Percentiles rank a stretch among this genome's conserved stretches.
Evolutionary conservation across 1,284 basidiomycete species (phyloP).

Genomic region (Pseudomicrostroma phylloplanum): DNA sequence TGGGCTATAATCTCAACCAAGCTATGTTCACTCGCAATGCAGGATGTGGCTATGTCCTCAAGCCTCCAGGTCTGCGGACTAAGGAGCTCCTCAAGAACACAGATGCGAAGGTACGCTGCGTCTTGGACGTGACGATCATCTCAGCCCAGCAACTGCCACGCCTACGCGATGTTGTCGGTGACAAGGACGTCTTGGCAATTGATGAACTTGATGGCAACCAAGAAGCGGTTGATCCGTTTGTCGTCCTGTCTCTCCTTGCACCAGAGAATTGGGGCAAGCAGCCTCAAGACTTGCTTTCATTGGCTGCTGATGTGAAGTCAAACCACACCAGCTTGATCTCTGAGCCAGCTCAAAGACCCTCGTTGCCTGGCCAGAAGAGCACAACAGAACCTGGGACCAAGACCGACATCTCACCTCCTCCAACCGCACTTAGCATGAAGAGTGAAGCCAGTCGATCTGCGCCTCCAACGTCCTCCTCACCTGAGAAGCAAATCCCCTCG

Average conservation of each 20-base stretch:
- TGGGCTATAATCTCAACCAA: conserved; percentile 73
- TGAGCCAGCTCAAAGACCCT: no score
- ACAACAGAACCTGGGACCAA: background rate
- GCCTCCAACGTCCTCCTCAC: background rate
- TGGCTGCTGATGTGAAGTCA: no score
- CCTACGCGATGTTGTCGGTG: conserved; percentile 19
- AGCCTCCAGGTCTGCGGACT: conserved; percentile 70
- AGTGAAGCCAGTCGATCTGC: background rate
- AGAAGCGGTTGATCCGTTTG: conserved; percentile 25
- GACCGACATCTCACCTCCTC: no score
- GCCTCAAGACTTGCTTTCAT: conserved; percentile 10
- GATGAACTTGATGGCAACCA: conserved; percentile 18
- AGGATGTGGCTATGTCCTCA: conserved; percentile 79
- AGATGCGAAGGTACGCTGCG: conserved; percentile 23
- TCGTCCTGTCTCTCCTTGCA: conserved; percentile 27
- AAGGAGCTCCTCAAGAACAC: conserved; percentile 49
- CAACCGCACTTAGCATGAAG: no score
- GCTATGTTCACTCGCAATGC: conserved; percentile 89
- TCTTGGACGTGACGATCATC: conserved; percentile 51
- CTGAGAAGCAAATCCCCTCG: background rate
- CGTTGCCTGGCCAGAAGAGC: background rate
- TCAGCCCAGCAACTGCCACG: conserved; percentile 85
- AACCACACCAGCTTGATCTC: no score
- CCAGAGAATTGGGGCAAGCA: conserved; percentile 37
- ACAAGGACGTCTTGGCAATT: conserved; percentile 31